Percentiles rank a stretch among this genome's conserved stretches.
Evolutionary conservation across 2,329 filamentous ascomycete species (phyloP).

Genomic region (Apiospora saccharicola): DNA sequence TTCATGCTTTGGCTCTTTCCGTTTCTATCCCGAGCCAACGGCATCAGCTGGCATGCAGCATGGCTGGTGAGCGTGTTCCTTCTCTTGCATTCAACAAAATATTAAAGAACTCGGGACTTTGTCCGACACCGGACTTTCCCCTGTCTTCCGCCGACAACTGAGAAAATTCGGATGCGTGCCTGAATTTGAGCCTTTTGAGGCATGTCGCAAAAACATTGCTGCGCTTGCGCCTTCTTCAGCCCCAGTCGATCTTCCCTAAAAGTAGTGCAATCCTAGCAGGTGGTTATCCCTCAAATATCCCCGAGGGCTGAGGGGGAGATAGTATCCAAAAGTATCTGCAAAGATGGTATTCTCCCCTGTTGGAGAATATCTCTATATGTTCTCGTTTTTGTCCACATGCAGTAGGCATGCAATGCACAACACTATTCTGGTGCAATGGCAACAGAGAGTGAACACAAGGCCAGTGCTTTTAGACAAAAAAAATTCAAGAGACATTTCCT

Average conservation of each 20-base stretch:
- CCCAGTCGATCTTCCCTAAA: not conserved
- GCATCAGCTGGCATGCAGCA: not conserved
- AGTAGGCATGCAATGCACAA: not conserved
- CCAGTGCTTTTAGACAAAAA: constrained; percentile 14
- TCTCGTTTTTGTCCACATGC: constrained; percentile 7
- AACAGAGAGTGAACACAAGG: not conserved
- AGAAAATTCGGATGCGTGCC: not conserved
- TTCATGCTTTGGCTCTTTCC: not conserved
- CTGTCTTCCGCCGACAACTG: not conserved
- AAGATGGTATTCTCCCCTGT: not conserved
- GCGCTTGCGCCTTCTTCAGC: constrained; percentile 17
- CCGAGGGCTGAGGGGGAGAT: not conserved
- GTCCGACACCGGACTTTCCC: constrained; percentile 22
- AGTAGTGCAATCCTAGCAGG: constrained; percentile 4
- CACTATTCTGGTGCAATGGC: not conserved
- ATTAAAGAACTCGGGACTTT: not conserved
- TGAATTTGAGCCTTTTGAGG: constrained; percentile 8
- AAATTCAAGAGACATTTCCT: not conserved
- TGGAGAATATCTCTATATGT: not conserved
- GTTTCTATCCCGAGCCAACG: not conserved
- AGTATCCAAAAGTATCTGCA: not conserved
- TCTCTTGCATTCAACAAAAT: not conserved
- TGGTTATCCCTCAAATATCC: constrained; percentile 1
- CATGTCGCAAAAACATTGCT: not conserved
- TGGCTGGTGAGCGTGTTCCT: not conserved